Base-by-base conservation (phyloP, 2,329 filamentous ascomycete species). In the Hymenoscyphus salicellus region DNA sequence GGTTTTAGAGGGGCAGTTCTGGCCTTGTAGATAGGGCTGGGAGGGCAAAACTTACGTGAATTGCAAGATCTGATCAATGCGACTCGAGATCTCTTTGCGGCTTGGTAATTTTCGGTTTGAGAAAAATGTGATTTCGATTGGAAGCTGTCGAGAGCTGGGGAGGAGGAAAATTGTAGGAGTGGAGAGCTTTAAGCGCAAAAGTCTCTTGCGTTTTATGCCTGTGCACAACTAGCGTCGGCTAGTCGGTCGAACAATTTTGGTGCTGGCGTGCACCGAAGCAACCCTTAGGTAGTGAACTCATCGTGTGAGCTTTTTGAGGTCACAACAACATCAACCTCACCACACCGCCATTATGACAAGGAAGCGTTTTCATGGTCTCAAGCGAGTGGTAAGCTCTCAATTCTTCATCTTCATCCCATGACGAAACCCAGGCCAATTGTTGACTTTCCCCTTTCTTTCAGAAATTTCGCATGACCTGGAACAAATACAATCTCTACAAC, bases 381-480 rank as follows among this genome's bases (percentile, higher is more conserved):
- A 83, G 76, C 82, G 84, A 75, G 82, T 86, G 69, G 89, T 91
- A 81, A 75, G 86, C 79, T 23, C 14, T 57, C 10, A 20, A 33
- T 52, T 30, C 14, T 49, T 28, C 11, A 26, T 59, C 11, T 41
- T 20, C 11, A n/a, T 59, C 11, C 28, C 8, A 14, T 38, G 17
- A 55, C n/a, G 6, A 36, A 26, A 28, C 23, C 5, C 38, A 36
- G 59, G 14, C 61, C 61, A 41, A 32, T 41, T 58, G 55, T 66
- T 65, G 61, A 68, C 36, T 20, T 30, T 46, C 58, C 30, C 66
- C 60, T 56, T 55, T 52, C 60, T 56, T 55, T 52, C 76, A 98
- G 93, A 96, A 92, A 90, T 78, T 97, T 78, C 90, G 94, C 74
- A 91, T 95, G 82, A 92, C 93, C 82, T 97, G 94, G 95, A 96